Evolutionary conservation across 2,329 filamentous ascomycete genomes (phyloP).

Genomic region (Dactylellina parvicollis): DNA sequence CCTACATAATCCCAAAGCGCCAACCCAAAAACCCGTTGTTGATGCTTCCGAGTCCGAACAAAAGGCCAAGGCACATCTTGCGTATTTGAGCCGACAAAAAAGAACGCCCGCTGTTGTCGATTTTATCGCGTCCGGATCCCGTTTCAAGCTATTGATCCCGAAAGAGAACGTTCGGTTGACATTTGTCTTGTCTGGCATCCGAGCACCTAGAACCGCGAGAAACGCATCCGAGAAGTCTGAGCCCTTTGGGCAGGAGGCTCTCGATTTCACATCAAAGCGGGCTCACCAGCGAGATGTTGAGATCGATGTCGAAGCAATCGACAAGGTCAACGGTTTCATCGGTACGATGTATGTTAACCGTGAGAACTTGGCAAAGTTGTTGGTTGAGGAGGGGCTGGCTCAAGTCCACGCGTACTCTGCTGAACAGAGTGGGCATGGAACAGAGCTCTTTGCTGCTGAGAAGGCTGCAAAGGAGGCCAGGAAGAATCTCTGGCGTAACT

Average conservation of each 20-base stretch:
- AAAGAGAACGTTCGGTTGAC: slow-evolving; percentile 94
- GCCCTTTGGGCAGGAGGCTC: slow-evolving; percentile 92
- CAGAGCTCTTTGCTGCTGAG: slow-evolving; percentile 87
- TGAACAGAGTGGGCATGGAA: slow-evolving; percentile 89
- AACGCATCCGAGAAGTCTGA: slow-evolving; percentile 83
- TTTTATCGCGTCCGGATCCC: slow-evolving; percentile 95
- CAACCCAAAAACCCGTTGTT: slow-evolving; percentile 81
- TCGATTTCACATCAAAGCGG: slow-evolving; percentile 87
- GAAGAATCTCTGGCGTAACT: slow-evolving; percentile 92
- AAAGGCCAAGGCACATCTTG: slow-evolving; percentile 93
- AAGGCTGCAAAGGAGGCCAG: slow-evolving; percentile 85
- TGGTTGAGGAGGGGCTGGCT: slow-evolving; percentile 93
- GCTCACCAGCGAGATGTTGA: slow-evolving; percentile 95
- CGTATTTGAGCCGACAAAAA: slow-evolving; percentile 86
- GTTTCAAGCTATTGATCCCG: slow-evolving; percentile 90
- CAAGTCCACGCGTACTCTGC: slow-evolving; percentile 94
- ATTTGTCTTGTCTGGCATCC: slow-evolving; percentile 91
- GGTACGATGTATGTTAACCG: slow-evolving; percentile 92
- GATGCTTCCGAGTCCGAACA: slow-evolving; percentile 93
- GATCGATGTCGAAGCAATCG: slow-evolving; percentile 91
- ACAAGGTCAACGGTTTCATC: slow-evolving; percentile 98
- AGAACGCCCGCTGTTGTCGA: slow-evolving; percentile 93
- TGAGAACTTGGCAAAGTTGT: slow-evolving; percentile 91
- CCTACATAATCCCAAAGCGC: slow-evolving; percentile 91
- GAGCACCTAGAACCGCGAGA: slow-evolving; percentile 85